Evolutionary conservation across 495 filamentous ascomycete species (phyloP), one percentile per base, ranked within the genome.

Genomic region (Opeltia flavorubescens): DNA sequence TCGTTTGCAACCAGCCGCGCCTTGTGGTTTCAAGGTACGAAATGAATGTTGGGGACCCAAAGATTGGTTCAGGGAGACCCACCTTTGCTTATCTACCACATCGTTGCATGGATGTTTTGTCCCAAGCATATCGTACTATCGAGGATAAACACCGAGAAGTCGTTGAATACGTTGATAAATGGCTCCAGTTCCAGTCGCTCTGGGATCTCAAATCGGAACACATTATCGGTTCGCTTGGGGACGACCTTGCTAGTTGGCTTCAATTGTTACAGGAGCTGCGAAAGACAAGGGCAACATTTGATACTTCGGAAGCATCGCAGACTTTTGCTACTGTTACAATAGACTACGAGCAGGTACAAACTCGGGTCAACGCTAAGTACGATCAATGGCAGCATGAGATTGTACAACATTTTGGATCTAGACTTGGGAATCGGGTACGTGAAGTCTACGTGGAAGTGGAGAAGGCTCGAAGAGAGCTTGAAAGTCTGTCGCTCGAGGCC

Each of bases 311-410:
- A 55, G 83, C 88, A 42, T 87, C 81, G 60, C 80, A 81, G 35
- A 83, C 79, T 5, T 96, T 99, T 59, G 91, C 91, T 8, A 88
- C 93, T 58, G 79, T 95, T 43, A 84, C 80, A 6, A 85, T 99
- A 52, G 89, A 96, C 59, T 96, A 96, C 50, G 91, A 95, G 54
- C 91, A 99, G 64, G 91, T 99, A 0, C 93, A 96, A 59, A 86
- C 86, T 27, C 95, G 89, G 61, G 89, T 99, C 60, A 95, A 95
- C 59, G 84, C 86, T 46, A 96, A 95, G 57, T 99, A 99, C 56
- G 93, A 99, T 60, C 93, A 96, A 63, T 99, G 91, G 91, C 91
- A 99, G 57, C 88, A 95, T 53, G 91, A 99, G 46, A 94, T 99
- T 34, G 68, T 95, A 17, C 70, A 81, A 29, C 93, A 93, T 58